Percentiles rank a stretch among this genome's conserved stretches.
These are phyloP conservation scores for Claviceps africana DNA, from an alignment of 2,329 filamentous ascomycete genomes.

Conservation along the genomic window DNA sequence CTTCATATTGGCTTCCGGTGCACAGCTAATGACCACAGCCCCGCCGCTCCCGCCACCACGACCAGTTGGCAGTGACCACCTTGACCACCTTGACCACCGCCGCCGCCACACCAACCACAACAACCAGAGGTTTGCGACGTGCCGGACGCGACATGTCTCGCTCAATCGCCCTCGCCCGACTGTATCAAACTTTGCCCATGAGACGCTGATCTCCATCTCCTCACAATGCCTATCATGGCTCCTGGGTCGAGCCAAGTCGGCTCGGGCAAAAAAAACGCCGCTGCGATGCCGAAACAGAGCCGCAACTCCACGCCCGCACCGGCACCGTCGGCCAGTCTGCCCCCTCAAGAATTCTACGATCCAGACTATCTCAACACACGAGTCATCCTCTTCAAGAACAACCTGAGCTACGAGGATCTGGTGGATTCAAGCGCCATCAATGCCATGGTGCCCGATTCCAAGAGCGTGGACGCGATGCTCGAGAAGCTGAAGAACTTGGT, in stretches of 20 bases:
- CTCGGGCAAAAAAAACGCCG: constrained; percentile 49
- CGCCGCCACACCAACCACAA: background rate
- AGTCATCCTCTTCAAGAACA: constrained; percentile 42
- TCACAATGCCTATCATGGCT: constrained; percentile 31
- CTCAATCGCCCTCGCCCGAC: constrained; percentile 2
- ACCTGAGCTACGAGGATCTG: constrained; percentile 51
- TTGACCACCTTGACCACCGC: background rate
- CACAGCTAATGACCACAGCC: background rate
- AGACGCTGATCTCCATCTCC: constrained; percentile 2
- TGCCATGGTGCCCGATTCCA: constrained; percentile 48
- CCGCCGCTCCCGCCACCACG: background rate
- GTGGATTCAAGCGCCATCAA: constrained; percentile 47
- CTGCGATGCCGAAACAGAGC: constrained; percentile 52
- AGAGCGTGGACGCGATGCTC: constrained; percentile 48
- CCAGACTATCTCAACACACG: constrained; percentile 54
- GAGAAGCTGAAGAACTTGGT: constrained; percentile 49
- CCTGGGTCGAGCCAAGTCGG: constrained; percentile 45
- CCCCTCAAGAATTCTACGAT: constrained; percentile 39
- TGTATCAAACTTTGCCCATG: constrained; percentile 5
- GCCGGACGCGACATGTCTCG: constrained; percentile 6
- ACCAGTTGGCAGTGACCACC: background rate
- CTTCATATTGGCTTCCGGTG: background rate
- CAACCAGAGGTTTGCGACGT: background rate
- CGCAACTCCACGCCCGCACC: constrained; percentile 60
- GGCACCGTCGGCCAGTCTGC: constrained; percentile 34